Percentiles rank a stretch among this genome's conserved stretches.
Evolutionary conservation across 2,329 filamentous ascomycete species (phyloP).

Genomic region (Mycosphaerella sp.): DNA sequence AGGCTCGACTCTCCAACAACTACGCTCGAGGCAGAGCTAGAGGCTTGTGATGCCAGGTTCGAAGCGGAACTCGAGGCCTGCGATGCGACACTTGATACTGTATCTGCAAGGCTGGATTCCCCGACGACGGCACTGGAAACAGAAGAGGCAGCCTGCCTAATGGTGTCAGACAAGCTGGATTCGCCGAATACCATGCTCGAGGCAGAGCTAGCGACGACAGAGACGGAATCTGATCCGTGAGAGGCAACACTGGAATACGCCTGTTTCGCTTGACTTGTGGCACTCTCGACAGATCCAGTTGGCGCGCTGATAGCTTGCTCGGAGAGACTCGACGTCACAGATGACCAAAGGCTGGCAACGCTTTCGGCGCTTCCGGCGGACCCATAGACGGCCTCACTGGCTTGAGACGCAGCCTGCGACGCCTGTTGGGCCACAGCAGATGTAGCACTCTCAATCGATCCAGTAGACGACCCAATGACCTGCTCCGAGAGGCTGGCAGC

Average conservation of each 20-base stretch:
- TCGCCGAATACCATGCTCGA: conserved; percentile 13
- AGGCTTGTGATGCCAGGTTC: background rate
- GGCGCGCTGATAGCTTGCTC: conserved; percentile 21
- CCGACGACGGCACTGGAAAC: conserved; percentile 14
- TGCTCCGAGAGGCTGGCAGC: conserved; percentile 24
- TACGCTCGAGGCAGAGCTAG: conserved; percentile 19
- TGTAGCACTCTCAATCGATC: conserved; percentile 33
- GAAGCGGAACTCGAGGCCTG: conserved; percentile 1
- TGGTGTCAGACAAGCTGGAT: conserved; percentile 12
- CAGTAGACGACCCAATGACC: conserved; percentile 33
- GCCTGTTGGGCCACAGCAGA: conserved; percentile 28
- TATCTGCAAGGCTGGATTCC: conserved; percentile 20
- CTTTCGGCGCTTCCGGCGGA: conserved; percentile 46
- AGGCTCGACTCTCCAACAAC: conserved; percentile 25
- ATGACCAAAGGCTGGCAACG: conserved; percentile 46
- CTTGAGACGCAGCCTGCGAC: conserved; percentile 27
- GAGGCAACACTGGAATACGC: conserved; percentile 16
- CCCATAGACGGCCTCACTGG: conserved; percentile 25
- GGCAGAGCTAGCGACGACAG: conserved; percentile 9
- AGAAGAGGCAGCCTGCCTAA: conserved; percentile 16
- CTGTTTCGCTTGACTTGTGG: conserved; percentile 46
- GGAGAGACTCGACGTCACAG: conserved; percentile 11
- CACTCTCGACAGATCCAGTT: conserved; percentile 46
- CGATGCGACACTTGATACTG: conserved; percentile 31
- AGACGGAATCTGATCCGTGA: conserved; percentile 12